These are phyloP conservation scores for Chaetomiaceae sp. DNA, from an alignment of 2,329 filamentous ascomycete genomes.

Conservation along the genomic window DNA sequence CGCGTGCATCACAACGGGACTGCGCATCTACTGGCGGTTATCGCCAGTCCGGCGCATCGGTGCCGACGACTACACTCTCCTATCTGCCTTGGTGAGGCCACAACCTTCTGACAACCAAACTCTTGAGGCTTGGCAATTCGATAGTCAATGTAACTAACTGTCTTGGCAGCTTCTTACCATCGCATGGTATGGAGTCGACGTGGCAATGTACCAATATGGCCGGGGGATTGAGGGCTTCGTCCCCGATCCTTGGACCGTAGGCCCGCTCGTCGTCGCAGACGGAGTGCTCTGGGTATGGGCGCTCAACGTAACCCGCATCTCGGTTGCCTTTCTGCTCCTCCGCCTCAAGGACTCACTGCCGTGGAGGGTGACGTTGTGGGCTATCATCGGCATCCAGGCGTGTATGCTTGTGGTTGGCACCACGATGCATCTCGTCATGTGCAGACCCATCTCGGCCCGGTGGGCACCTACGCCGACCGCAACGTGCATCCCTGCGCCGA, in stretches of 20 bases:
- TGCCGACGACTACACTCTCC: constrained; percentile 3
- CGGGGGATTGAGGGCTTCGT: constrained; percentile 1
- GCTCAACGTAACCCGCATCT: constrained; percentile 7
- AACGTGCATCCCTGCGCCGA: neutral
- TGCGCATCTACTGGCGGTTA: constrained; percentile 4
- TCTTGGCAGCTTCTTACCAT: neutral
- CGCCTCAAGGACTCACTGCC: neutral
- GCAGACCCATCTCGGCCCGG: constrained; percentile 5
- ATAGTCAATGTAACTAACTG: neutral
- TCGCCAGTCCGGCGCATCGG: neutral
- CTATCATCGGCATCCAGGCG: neutral
- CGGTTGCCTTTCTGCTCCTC: constrained; percentile 2
- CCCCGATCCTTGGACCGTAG: constrained; percentile 4
- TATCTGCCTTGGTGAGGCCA: constrained; percentile 2
- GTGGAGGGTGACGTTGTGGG: constrained; percentile 2
- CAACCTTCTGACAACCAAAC: neutral
- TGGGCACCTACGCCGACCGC: constrained; percentile 3
- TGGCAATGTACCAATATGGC: constrained; percentile 6
- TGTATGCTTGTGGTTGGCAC: constrained; percentile 6
- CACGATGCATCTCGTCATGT: constrained; percentile 8
- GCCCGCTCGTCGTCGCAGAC: constrained; percentile 2
- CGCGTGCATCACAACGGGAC: constrained; percentile 4
- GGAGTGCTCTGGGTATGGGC: constrained; percentile 10
- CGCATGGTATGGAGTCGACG: constrained; percentile 6
- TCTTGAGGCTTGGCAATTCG: neutral